Base-by-base conservation (phyloP, 768 basidiomycete species). In the Xerocomellus chrysenteron region DNA sequence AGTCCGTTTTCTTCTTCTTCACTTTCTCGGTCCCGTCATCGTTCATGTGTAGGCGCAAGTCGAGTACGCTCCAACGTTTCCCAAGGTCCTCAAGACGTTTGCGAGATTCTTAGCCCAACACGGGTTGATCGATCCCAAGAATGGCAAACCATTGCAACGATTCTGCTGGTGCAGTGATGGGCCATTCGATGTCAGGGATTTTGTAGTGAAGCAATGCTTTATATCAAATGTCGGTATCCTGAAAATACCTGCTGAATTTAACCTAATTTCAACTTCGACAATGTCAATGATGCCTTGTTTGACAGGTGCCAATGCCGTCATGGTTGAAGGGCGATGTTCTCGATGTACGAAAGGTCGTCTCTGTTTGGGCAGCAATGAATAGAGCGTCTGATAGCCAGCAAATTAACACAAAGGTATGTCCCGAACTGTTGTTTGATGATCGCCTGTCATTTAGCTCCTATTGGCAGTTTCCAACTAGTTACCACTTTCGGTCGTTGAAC, bases 161-260 rank as follows among this genome's bases (percentile, higher is more conserved):
- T 91, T 86, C 68, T 87, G 86, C 69, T 92, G 89, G 89, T 91
- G 88, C 70, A 87, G 82, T 52, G 92, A 93, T 67, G 90, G 91
- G 3, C 90, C 91, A 16, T 92, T 82, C 63, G 91, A 92, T 69
- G 71, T 94, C 47, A 80, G 88, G 58, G 88, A 94, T 73, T 93
- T 94, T 63, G 83, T 93, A 54, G 84, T 90, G 47, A 94, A 94
- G 70, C 92, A 94, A 70, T 92, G 87, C 67, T 93, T 92, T 70
- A 90, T 94, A 64, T 93, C 91, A 47, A 82, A 85, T 70, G 88
- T 87, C 53, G 60, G 77, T 75, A 54, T 61, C 54, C 33, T 35
- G 53, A 54, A 47, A 36, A 39, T 44, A 44, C 46, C 11, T 32
- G 49, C 54, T 48, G 24, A 56, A 52, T 53, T 30, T 39, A 39